These are phyloP conservation scores for Stylonectria norvegica DNA, from an alignment of 2,329 filamentous ascomycete species.

Conservation along the genomic window DNA sequence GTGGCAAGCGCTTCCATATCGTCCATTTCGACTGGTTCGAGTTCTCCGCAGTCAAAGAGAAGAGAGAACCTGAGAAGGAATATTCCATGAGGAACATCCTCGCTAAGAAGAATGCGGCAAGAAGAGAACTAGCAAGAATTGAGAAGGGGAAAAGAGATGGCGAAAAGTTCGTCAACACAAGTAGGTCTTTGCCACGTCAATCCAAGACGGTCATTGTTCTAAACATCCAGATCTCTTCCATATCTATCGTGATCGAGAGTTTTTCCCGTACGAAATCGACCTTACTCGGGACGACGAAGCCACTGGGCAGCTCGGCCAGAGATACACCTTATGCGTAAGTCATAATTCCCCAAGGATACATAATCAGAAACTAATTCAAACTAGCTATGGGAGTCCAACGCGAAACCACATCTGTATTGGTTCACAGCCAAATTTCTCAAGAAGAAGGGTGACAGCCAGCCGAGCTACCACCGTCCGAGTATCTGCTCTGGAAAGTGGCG, in stretches of 20 bases:
- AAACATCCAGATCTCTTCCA: slow-evolving; percentile 53
- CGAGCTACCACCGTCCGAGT: slow-evolving; percentile 39
- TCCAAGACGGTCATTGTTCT: neutral
- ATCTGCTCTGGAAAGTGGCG: slow-evolving; percentile 37
- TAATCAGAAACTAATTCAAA: neutral
- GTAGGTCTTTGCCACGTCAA: slow-evolving; percentile 35
- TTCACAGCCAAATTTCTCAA: slow-evolving; percentile 52
- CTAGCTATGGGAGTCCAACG: slow-evolving; percentile 67
- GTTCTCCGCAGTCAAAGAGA: slow-evolving; percentile 37
- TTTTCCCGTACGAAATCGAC: slow-evolving; percentile 61
- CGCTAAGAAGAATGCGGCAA: slow-evolving; percentile 28
- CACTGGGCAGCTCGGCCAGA: slow-evolving; percentile 50
- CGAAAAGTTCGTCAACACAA: slow-evolving; percentile 46
- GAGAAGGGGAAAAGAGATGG: slow-evolving; percentile 39
- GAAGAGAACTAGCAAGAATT: slow-evolving; percentile 32
- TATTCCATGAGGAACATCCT: slow-evolving; percentile 42
- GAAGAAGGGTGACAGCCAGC: slow-evolving; percentile 35
- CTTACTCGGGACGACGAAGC: slow-evolving; percentile 52
- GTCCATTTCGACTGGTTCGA: slow-evolving; percentile 54
- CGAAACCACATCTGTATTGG: slow-evolving; percentile 57
- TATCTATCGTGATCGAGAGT: slow-evolving; percentile 59
- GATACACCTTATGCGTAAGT: slow-evolving; percentile 58
- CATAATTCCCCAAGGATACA: neutral
- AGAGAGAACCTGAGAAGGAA: slow-evolving; percentile 28
- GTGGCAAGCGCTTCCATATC: slow-evolving; percentile 37